These are phyloP conservation scores for Trametes sp. DNA, from an alignment of 1,284 basidiomycete species.

Conservation along the genomic window DNA sequence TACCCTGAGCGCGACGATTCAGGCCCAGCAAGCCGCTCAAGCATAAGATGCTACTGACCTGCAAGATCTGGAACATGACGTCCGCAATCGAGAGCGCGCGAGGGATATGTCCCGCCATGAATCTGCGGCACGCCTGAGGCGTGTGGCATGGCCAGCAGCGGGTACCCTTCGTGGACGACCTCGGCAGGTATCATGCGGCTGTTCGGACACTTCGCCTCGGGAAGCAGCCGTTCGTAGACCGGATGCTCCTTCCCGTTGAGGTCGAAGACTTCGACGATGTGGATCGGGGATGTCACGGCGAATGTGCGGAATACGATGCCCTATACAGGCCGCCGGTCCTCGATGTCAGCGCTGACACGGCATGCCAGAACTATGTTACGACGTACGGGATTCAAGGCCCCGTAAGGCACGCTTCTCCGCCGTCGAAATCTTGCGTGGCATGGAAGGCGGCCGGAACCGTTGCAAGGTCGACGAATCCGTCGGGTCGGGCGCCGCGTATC, in stretches of 20 bases:
- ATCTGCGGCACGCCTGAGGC: too few relatives aligned
- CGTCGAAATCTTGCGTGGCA: too few relatives aligned
- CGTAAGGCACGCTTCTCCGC: too few relatives aligned
- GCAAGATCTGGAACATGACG: too few relatives aligned
- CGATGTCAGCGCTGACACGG: too few relatives aligned
- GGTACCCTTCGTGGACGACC: background rate
- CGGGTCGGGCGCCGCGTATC: too few relatives aligned
- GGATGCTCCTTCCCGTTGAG: background rate
- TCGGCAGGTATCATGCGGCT: background rate
- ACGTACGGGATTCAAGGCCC: background rate
- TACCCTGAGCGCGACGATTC: background rate
- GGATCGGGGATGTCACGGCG: background rate
- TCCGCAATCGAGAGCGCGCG: too few relatives aligned
- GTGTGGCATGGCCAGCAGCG: background rate
- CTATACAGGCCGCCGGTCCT: background rate
- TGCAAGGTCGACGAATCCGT: too few relatives aligned
- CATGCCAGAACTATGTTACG: background rate
- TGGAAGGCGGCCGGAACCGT: too few relatives aligned
- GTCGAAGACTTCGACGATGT: background rate
- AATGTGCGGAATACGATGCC: background rate
- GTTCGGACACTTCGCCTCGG: background rate
- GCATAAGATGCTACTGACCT: too few relatives aligned
- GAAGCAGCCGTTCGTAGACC: background rate
- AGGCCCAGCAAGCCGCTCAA: too few relatives aligned
- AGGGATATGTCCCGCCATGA: too few relatives aligned